Evolutionary conservation across 257 asterid genomes (phyloP), one percentile per base, ranked within the genome.

Genomic region (Nicotiana undulata): DNA sequence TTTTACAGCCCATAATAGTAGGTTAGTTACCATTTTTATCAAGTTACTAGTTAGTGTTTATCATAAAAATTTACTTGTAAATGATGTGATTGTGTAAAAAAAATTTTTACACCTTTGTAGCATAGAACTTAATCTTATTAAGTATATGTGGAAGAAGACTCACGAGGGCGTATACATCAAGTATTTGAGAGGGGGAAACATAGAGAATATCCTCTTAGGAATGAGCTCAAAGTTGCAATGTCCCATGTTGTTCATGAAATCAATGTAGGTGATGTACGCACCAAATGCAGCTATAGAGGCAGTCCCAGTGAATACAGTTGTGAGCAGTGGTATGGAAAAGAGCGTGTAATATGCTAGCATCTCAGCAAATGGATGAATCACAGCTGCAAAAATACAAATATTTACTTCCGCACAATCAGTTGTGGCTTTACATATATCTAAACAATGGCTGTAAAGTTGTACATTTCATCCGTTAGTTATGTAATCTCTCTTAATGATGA

Each of bases 311-410:
- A 52, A 65, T 70, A 90, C 4, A 0, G 94, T 90, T 6, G 95
- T 75, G 0, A 85, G 66, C 63, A 84, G 0, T 0, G 99, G 97
- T n/a, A 92, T 90, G 0, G 91, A 86, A 18, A 95, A 95, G 3
- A 95, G 93, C 12, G 9, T 0, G 67, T 82, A 95, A 67, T 95
- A 95, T 6, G 94, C 90, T 70, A 93, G 81, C 61, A 89, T 93
- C 88, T 95, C 99, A 40, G 89, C 98, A 63, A 95, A 92, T 51
- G 99, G 99, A 89, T 95, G 99, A 40, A 90, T 83, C 44, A 95
- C 98, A 22, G 99, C 99, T 95, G 95, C 91, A 51, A 51, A 70
- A 16, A 6, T 20, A 34, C 28, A 78, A 24, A 24, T 37, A 68
- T n/a, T 10, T 2, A 68, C 55, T 37, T 37, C 76, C 76, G 37